Percentiles rank a stretch among this genome's conserved stretches.
These are phyloP conservation scores for Cubamyces lactineus DNA, from an alignment of 768 basidiomycete species.

Conservation along the genomic window DNA sequence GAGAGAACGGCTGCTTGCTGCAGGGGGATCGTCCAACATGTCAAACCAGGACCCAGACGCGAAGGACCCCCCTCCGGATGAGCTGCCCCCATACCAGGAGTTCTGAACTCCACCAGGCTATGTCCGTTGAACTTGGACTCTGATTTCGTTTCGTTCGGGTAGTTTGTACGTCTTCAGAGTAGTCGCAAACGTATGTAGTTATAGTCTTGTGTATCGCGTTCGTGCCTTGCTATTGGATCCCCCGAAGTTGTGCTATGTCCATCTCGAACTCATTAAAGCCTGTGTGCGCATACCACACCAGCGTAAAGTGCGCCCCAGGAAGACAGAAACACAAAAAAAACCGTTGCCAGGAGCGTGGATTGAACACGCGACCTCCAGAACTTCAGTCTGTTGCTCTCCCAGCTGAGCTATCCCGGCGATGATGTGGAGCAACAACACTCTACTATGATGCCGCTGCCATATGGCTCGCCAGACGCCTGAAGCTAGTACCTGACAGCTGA, in stretches of 20 bases:
- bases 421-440: not conserved
- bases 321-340: not conserved
- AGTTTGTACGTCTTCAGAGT: not conserved
- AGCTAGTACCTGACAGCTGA: not conserved
- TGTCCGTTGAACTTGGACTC: not conserved
- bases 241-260: too few relatives aligned
- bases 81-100: conserved; percentile 50
- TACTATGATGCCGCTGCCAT: too few relatives aligned
- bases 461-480: too few relatives aligned
- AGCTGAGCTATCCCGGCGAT: conserved; percentile 39
- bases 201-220: too few relatives aligned
- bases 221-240: too few relatives aligned
- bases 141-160: too few relatives aligned
- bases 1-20: conserved; percentile 49
- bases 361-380: conserved; percentile 6
- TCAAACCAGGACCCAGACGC: conserved; percentile 7
- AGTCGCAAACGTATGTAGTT: too few relatives aligned
- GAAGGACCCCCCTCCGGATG: conserved; percentile 28
- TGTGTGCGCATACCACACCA: too few relatives aligned
- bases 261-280: too few relatives aligned
- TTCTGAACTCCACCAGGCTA: conserved; percentile 25
- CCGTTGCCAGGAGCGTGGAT: conserved; percentile 1
- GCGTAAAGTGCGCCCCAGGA: too few relatives aligned
- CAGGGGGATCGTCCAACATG: conserved; percentile 19
- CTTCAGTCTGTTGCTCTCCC: conserved; percentile 43